Conservation (phyloP, 805 yeast species). For the Kazachstania africana region DNA sequence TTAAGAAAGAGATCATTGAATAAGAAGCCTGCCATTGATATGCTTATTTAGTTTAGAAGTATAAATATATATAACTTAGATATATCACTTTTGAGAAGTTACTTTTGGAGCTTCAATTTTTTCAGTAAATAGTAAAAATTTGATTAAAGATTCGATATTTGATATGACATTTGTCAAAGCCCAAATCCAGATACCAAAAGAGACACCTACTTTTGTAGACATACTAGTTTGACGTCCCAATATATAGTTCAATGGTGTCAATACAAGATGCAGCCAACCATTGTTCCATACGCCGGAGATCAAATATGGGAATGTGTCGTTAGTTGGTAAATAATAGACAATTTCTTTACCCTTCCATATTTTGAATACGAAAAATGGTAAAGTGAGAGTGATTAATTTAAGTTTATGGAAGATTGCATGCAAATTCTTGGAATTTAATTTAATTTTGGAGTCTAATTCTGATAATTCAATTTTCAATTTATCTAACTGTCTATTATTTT, state of each 20-base stretch:
- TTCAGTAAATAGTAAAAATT: conserved; percentile 10
- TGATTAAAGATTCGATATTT: conserved; percentile 19
- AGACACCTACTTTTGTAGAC: conserved; percentile 14
- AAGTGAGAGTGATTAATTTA: conserved; percentile 18
- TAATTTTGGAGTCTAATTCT: conserved; percentile 29
- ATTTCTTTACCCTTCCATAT: conserved; percentile 25
- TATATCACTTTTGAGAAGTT: background rate
- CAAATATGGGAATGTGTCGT: conserved; percentile 20
- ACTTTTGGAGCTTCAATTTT: conserved; percentile 6
- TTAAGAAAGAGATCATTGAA: conserved; percentile 10
- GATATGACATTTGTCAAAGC: conserved; percentile 21
- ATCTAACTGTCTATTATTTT: conserved; percentile 63
- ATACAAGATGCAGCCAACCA: conserved; percentile 21
- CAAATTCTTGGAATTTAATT: conserved; percentile 6
- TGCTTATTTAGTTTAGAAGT: conserved; percentile 29
- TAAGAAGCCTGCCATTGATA: conserved; percentile 44
- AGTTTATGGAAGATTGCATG: conserved; percentile 9
- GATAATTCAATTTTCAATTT: conserved; percentile 42
- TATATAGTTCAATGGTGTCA: conserved; percentile 16
- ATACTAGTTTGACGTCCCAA: background rate
- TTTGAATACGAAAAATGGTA: conserved; percentile 23
- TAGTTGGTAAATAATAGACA: conserved; percentile 19
- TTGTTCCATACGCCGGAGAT: conserved; percentile 23
- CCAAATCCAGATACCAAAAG: conserved; percentile 27
- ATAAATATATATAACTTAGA: background rate